These are phyloP conservation scores for Chaetomiaceae sp. DNA, from an alignment of 2,329 filamentous ascomycete species.

Conservation along the genomic window DNA sequence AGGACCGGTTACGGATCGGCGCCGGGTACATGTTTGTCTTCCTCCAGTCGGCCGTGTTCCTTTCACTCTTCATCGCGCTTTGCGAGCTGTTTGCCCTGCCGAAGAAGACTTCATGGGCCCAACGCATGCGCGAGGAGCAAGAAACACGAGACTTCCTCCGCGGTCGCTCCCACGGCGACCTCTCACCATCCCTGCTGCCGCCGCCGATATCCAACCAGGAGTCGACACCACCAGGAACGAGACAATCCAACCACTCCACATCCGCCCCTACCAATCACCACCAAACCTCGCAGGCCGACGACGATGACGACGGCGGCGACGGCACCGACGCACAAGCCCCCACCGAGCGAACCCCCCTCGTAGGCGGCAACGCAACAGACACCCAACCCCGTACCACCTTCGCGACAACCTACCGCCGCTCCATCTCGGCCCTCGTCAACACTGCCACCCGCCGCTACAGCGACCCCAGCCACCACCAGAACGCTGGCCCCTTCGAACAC, in stretches of 20 bases:
- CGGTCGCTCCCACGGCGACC: conserved; percentile 4
- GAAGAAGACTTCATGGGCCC: conserved; percentile 65
- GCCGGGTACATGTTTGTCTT: conserved; percentile 80
- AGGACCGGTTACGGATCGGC: conserved; percentile 67
- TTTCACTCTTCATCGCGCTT: conserved; percentile 70
- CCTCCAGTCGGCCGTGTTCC: conserved; percentile 69
- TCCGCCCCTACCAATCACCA: conserved; percentile 7
- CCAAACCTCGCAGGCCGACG: no score
- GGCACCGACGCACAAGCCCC: conserved; percentile 38
- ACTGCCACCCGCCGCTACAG: conserved; percentile 22
- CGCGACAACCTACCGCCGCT: conserved; percentile 52
- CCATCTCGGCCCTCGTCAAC: conserved; percentile 35
- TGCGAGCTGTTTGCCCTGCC: conserved; percentile 75
- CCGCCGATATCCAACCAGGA: conserved; percentile 15
- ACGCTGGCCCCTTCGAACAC: conserved; percentile 54
- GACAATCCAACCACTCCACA: conserved; percentile 16
- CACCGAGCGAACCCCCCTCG: conserved; percentile 52
- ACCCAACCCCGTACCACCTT: conserved; percentile 46
- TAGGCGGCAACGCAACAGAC: conserved; percentile 26
- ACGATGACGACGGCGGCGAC: conserved; percentile 32
- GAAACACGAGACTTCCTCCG: conserved; percentile 38
- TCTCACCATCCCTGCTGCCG: conserved; percentile 17
- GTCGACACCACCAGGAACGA: conserved; percentile 14
- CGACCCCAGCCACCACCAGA: conserved; percentile 22
- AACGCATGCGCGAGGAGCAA: conserved; percentile 49